Conservation (phyloP, 371 early-diverging fungal genomes). For the Aphelidium insulamus region DNA sequence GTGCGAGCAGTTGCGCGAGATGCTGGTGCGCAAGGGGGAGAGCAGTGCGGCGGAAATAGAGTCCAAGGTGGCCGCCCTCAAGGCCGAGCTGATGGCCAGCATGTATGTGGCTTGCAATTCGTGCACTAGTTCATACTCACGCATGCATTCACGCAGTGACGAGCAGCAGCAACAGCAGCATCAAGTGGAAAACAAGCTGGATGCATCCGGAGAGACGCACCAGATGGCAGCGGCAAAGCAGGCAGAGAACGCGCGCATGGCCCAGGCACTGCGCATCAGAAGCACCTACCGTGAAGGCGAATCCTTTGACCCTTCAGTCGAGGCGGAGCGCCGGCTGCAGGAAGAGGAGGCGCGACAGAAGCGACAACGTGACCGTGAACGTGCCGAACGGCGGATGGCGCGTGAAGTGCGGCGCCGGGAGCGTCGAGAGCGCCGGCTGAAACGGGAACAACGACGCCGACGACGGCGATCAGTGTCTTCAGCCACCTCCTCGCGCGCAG, state of each 20-base stretch:
- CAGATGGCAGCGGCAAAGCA: conserved; percentile 43
- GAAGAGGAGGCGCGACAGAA: too few species aligned
- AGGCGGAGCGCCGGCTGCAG: background rate
- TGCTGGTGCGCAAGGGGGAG: conserved; percentile 25
- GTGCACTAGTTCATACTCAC: conserved; percentile 1
- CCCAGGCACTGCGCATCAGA: conserved; percentile 41
- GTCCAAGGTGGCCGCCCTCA: conserved; percentile 18
- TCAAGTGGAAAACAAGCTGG: conserved; percentile 1
- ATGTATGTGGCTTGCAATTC: conserved; percentile 8
- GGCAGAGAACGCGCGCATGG: conserved; percentile 33
- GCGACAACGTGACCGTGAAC: too few species aligned
- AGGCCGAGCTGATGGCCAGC: conserved; percentile 20
- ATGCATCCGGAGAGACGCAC: conserved; percentile 32
- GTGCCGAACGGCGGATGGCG: too few species aligned
- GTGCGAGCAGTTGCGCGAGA: conserved; percentile 46
- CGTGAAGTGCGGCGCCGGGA: too few species aligned
- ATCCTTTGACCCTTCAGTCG: background rate
- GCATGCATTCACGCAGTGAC: background rate
- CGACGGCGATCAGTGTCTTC: too few species aligned
- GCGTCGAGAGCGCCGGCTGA: too few species aligned
- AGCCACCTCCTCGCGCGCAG: too few species aligned
- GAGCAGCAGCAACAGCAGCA: conserved; percentile 7
- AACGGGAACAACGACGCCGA: too few species aligned
- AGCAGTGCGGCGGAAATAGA: conserved; percentile 5
- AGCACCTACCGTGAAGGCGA: conserved; percentile 2